These are phyloP conservation scores for Paramecium tetraurelia DNA, from an alignment of 73 alveolate genomes.

Conservation along the genomic window DNA sequence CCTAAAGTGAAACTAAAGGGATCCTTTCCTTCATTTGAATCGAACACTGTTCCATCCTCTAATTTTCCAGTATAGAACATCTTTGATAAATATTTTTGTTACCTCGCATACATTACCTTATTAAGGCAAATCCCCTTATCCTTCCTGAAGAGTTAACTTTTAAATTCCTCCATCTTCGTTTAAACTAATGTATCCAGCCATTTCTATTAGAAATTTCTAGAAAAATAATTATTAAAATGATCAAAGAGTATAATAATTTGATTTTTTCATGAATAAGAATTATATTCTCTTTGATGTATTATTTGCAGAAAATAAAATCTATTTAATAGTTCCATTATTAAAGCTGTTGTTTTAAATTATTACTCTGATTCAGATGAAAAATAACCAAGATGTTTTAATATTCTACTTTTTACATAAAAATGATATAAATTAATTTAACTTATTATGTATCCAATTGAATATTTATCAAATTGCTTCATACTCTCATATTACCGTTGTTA, in stretches of 20 bases:
- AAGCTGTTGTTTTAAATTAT: neutral
- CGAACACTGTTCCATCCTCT: conserved; percentile 85
- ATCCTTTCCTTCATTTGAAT: conserved; percentile 74
- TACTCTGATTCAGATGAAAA: neutral
- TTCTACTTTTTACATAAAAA: too few relatives aligned
- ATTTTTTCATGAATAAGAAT: neutral
- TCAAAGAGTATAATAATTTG: neutral
- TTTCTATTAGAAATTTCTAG: neutral
- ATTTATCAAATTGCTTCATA: too few relatives aligned
- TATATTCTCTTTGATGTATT: neutral
- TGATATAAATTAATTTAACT: too few relatives aligned
- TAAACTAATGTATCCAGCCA: conserved; percentile 9
- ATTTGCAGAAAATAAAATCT: neutral
- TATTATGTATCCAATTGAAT: too few relatives aligned
- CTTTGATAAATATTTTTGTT: neutral
- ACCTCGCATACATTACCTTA: neutral
- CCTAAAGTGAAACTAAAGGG: conserved; percentile 87
- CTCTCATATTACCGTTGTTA: too few relatives aligned
- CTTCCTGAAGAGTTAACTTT: neutral
- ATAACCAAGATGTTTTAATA: neutral
- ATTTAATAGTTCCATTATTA: neutral
- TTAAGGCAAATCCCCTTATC: neutral
- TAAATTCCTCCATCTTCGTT: conserved; percentile 3
- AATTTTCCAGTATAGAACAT: conserved; percentile 82
- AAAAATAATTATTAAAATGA: neutral